Evolutionary conservation across 306 rosid species (phyloP).

Genomic region (Prunus mume): DNA sequence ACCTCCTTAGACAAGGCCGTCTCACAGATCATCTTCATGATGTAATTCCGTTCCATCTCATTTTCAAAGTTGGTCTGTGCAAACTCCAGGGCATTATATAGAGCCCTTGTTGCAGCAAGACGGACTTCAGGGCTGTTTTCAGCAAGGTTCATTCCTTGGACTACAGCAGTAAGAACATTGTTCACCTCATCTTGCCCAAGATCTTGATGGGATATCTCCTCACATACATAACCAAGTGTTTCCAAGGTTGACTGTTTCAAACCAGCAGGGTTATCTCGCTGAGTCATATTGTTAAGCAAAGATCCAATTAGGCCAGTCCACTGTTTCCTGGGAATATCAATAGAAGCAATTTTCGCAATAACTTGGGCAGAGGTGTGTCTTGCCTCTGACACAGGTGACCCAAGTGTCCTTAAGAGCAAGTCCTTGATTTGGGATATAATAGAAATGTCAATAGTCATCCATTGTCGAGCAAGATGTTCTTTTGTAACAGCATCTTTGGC

Average conservation of each 20-base stretch:
- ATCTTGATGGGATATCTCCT: constrained; percentile 40
- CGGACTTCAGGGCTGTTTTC: constrained; percentile 32
- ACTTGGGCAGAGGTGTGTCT: constrained; percentile 42
- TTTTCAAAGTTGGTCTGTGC: constrained; percentile 36
- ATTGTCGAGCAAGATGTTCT: constrained; percentile 31
- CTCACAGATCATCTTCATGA: constrained; percentile 37
- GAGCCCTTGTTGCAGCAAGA: constrained; percentile 38
- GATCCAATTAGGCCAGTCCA: constrained; percentile 33
- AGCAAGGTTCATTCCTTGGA: constrained; percentile 37
- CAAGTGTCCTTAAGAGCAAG: constrained; percentile 27
- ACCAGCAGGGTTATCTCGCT: constrained; percentile 26
- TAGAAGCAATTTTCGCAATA: constrained; percentile 37
- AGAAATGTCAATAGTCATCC: constrained; percentile 34
- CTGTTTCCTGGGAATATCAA: constrained; percentile 34
- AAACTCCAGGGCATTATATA: constrained; percentile 36
- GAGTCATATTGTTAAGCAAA: constrained; percentile 37
- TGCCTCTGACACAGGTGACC: constrained; percentile 32
- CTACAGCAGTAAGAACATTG: constrained; percentile 35
- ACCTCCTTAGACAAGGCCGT: constrained; percentile 36
- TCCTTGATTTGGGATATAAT: constrained; percentile 35
- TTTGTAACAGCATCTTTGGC: constrained; percentile 39
- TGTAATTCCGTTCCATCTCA: constrained; percentile 35
- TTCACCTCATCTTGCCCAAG: constrained; percentile 32
- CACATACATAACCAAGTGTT: constrained; percentile 40
- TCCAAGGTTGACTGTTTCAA: constrained; percentile 39